A percentile compares a stretch with the other conserved stretches of the same genome.
These are phyloP conservation scores for Sporisorium reilianum DNA, from an alignment of 1,284 basidiomycete species.

Conservation along the genomic window DNA sequence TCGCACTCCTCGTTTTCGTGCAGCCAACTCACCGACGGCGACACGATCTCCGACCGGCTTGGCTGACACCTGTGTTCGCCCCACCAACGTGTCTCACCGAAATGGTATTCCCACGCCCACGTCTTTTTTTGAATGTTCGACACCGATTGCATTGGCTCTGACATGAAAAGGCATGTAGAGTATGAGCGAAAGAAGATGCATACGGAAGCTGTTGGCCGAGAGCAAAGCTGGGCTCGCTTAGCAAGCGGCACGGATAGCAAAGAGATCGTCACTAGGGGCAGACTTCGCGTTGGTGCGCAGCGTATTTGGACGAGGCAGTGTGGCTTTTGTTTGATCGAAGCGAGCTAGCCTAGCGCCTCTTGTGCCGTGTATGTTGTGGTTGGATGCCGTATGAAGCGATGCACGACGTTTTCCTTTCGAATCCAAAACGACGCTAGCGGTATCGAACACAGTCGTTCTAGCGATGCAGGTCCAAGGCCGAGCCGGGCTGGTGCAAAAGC, in stretches of 20 bases:
- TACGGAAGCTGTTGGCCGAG: background rate
- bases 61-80: background rate
- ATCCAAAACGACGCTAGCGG: background rate
- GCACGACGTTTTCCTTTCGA: too few relatives aligned
- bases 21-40: background rate
- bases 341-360: too few relatives aligned
- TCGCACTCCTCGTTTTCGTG: too few relatives aligned
- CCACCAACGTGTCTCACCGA: background rate
- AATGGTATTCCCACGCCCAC: background rate
- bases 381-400: too few relatives aligned
- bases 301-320: too few relatives aligned
- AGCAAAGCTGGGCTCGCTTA: background rate
- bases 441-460: background rate
- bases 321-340: slow-evolving; percentile 2
- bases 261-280: background rate
- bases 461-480: slow-evolving; percentile 6
- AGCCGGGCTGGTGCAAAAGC: background rate
- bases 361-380: too few relatives aligned
- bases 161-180: background rate
- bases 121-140: background rate
- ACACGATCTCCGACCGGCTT: background rate
- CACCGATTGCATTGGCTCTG: background rate
- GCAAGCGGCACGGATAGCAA: background rate
- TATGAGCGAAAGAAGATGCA: background rate
- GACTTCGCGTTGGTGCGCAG: background rate